phyloP scores from a whole-genome alignment of 2,329 filamentous ascomycete genomes.

The Arthrinium puccinioides region DNA sequence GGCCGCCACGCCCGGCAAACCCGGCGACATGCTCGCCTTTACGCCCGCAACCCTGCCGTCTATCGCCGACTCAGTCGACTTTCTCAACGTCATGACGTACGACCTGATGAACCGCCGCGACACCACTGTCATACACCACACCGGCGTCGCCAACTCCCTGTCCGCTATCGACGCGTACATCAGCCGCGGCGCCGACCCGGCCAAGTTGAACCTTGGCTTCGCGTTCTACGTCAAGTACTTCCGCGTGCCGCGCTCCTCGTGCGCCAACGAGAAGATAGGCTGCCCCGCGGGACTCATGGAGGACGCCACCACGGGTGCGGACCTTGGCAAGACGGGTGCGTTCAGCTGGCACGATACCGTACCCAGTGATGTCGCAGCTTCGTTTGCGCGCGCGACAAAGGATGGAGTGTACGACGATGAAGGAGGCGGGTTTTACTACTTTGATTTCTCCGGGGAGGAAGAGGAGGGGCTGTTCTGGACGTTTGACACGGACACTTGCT shows the following conservation, averaged over 20 bases:
- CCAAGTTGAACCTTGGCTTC: constrained; percentile 58
- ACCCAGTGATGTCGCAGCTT: constrained; percentile 16
- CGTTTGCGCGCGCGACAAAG: constrained; percentile 15
- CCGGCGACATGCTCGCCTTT: constrained; percentile 62
- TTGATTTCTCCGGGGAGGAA: constrained; percentile 8
- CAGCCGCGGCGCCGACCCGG: constrained; percentile 42
- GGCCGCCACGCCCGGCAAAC: constrained; percentile 57
- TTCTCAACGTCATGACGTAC: constrained; percentile 66
- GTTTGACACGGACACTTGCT: constrained; percentile 20
- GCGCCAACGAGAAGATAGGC: constrained; percentile 35
- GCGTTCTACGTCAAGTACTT: constrained; percentile 67
- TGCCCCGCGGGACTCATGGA: constrained; percentile 55
- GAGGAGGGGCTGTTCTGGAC: constrained; percentile 24
- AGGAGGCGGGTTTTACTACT: constrained; percentile 23
- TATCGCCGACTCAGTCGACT: constrained; percentile 55
- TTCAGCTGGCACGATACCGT: constrained; percentile 22
- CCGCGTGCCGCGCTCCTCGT: constrained; percentile 37
- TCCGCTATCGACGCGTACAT: constrained; percentile 52
- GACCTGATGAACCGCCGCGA: constrained; percentile 67
- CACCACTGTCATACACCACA: constrained; percentile 53
- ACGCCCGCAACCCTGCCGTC: constrained; percentile 45
- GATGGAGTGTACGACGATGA: constrained; percentile 18
- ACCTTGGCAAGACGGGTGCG: constrained; percentile 38
- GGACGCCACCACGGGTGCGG: constrained; percentile 48
- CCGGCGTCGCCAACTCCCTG: constrained; percentile 44